Evolutionary conservation across 2,329 filamentous ascomycete genomes (phyloP).

Genomic region (Hypoxylon sp.): DNA sequence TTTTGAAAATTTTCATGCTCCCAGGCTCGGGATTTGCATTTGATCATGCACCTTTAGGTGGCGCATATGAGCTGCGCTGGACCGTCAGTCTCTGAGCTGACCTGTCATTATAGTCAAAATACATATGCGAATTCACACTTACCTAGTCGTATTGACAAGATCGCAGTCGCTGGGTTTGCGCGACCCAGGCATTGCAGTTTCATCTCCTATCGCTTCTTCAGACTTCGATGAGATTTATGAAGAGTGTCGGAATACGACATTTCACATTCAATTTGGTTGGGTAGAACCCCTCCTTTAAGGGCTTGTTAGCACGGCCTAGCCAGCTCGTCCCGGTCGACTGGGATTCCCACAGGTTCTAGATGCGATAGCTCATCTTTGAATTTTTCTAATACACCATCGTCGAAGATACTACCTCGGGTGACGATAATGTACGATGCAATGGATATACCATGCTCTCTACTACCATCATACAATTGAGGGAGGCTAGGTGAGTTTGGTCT

Average conservation of each 20-base stretch:
- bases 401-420: background rate
- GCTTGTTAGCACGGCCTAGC: constrained; percentile 25
- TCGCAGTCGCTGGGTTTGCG: constrained; percentile 18
- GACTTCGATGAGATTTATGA: constrained; percentile 14
- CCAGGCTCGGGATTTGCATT: constrained; percentile 16
- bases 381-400: background rate
- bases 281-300: constrained; percentile 37
- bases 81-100: constrained; percentile 6
- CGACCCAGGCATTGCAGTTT: constrained; percentile 11
- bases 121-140: constrained; percentile 17
- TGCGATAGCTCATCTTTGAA: constrained; percentile 3
- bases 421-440: background rate
- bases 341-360: constrained; percentile 16
- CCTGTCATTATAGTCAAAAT: constrained; percentile 13
- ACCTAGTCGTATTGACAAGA: constrained; percentile 20
- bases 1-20: constrained; percentile 5
- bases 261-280: constrained; percentile 38
- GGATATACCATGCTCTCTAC: too few species aligned
- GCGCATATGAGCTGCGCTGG: constrained; percentile 26
- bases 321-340: constrained; percentile 18
- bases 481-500: constrained; percentile 11
- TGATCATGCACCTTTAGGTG: constrained; percentile 29
- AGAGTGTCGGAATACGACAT: constrained; percentile 37
- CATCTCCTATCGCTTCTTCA: constrained; percentile 16
- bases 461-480: too few species aligned